Evolutionary conservation across 768 basidiomycete genomes (phyloP).

Genomic region (Leccinum broughii): DNA sequence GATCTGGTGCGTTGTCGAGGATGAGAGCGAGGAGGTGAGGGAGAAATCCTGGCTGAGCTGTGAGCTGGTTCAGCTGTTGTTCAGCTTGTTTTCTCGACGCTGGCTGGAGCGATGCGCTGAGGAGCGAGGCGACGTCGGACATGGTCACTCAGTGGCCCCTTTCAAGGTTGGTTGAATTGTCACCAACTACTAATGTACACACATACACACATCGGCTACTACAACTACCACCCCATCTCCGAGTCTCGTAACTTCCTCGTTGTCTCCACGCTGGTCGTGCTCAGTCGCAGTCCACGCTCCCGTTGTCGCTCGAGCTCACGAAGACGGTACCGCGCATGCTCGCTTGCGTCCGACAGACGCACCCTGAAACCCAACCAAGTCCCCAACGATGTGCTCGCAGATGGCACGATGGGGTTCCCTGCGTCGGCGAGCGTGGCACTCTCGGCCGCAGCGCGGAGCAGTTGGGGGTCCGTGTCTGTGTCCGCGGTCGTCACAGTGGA

Average conservation of each 20-base stretch:
- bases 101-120: constrained; percentile 72
- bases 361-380: constrained; percentile 18
- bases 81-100: constrained; percentile 79
- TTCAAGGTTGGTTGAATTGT: constrained; percentile 13
- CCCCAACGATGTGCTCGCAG: background rate
- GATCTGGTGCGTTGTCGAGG: constrained; percentile 62
- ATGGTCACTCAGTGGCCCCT: constrained; percentile 34
- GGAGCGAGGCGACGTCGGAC: constrained; percentile 68
- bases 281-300: background rate
- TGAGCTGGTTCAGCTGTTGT: constrained; percentile 64
- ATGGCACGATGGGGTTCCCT: background rate
- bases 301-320: constrained; percentile 15
- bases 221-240: constrained; percentile 21
- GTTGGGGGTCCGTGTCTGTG: constrained; percentile 13
- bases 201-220: background rate
- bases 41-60: constrained; percentile 76
- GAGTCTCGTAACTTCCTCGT: constrained; percentile 18
- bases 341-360: constrained; percentile 28
- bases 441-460: constrained; percentile 5
- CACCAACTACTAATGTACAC: background rate
- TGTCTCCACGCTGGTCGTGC: background rate
- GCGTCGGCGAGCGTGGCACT: constrained; percentile 1
- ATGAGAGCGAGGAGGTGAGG: constrained; percentile 76
- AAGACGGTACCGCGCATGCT: constrained; percentile 20
- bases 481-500: constrained; percentile 26